Evolutionary conservation across 495 filamentous ascomycete genomes (phyloP).

Genomic region (Xylaria cubensis): DNA sequence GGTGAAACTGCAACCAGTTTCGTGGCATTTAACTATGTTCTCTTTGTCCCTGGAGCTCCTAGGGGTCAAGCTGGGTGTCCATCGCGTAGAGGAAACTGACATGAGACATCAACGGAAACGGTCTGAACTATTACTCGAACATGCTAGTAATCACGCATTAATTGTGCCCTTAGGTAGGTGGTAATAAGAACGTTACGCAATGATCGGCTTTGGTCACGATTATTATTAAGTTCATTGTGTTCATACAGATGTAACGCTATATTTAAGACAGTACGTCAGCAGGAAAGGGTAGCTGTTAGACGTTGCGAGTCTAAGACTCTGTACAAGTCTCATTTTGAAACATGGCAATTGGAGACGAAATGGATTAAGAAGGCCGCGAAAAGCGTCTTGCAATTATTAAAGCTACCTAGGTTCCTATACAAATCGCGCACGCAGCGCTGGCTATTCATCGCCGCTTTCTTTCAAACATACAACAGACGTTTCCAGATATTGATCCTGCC

Average conservation of each 20-base stretch:
- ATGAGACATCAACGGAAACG: background rate
- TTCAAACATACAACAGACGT: conserved; percentile 9
- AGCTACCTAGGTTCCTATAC: conserved; percentile 23
- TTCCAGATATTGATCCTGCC: conserved; percentile 12
- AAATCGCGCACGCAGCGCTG: conserved; percentile 11
- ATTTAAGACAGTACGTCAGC: background rate
- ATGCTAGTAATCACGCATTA: background rate
- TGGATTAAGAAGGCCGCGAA: background rate
- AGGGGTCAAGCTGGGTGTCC: background rate
- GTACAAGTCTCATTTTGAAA: background rate
- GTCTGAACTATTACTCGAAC: background rate
- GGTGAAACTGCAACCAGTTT: conserved; percentile 4
- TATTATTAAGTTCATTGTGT: background rate
- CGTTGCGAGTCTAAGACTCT: too few species aligned
- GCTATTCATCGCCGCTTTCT: conserved; percentile 2
- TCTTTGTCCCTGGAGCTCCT: conserved; percentile 6
- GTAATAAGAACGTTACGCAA: background rate
- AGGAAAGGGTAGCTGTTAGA: background rate
- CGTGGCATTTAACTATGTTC: background rate
- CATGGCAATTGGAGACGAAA: background rate
- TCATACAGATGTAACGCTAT: background rate
- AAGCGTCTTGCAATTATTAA: conserved; percentile 16
- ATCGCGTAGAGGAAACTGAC: background rate
- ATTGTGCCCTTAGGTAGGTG: background rate
- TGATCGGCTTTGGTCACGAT: background rate